These are phyloP conservation scores for Hirschfeldia incana DNA, from an alignment of 345 rosid genomes.

Conservation along the genomic window DNA sequence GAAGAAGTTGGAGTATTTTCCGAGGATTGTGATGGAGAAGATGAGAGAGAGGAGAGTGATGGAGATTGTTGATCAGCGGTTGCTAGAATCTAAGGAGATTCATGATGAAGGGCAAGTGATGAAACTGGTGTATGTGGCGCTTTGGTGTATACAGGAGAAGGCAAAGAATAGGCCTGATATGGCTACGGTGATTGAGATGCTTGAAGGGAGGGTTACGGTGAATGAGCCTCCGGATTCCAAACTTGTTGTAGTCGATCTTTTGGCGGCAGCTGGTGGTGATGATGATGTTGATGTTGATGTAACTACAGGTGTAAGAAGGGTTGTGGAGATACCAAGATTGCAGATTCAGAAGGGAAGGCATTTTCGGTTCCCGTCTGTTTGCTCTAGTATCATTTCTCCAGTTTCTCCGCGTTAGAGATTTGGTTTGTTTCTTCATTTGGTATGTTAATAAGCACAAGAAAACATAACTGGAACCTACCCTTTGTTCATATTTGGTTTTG, in stretches of 20 bases:
- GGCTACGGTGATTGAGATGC: slow-evolving; percentile 75
- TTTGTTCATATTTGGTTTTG: background rate
- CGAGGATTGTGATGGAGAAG: slow-evolving; percentile 62
- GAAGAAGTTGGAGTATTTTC: slow-evolving; percentile 62
- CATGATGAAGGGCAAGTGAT: slow-evolving; percentile 68
- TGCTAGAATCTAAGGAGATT: slow-evolving; percentile 46
- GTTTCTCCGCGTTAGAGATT: slow-evolving; percentile 58
- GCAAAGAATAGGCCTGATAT: slow-evolving; percentile 67
- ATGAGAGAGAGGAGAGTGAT: slow-evolving; percentile 60
- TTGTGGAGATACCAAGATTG: slow-evolving; percentile 22
- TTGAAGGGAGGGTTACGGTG: slow-evolving; percentile 61
- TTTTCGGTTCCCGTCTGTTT: slow-evolving; percentile 30
- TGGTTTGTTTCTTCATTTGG: background rate
- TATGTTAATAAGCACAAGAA: background rate
- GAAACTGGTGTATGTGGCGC: slow-evolving; percentile 57
- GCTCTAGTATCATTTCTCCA: slow-evolving; percentile 55
- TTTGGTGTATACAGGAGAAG: slow-evolving; percentile 91
- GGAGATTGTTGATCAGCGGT: slow-evolving; percentile 69
- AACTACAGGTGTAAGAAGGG: slow-evolving; percentile 15
- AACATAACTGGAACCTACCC: background rate
- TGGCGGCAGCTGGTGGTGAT: slow-evolving; percentile 53
- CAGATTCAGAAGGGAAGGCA: slow-evolving; percentile 24
- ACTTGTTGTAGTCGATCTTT: slow-evolving; percentile 67
- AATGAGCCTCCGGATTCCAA: slow-evolving; percentile 72
- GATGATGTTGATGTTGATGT: slow-evolving; percentile 48